Base-by-base conservation (phyloP, 2,329 filamentous ascomycete genomes). In the Fusarium pininemorale region DNA sequence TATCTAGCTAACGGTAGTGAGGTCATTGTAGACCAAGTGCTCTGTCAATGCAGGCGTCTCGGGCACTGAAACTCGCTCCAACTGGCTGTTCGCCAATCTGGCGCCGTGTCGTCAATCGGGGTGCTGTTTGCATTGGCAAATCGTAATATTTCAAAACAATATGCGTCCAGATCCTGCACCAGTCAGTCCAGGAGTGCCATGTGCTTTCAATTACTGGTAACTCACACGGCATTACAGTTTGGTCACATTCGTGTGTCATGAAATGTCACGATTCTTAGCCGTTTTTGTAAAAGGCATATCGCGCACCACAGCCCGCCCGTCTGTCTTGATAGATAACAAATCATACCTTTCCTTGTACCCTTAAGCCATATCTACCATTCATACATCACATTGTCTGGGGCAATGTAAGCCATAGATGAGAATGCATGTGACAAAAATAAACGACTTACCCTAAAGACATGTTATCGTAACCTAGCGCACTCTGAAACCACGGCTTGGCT, bases 191-290 rank as follows among this genome's bases (percentile, higher is more conserved):
- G 6, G 14, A 35, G 32, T 35, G 32, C 32, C 15, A 1, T 15
- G 6, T 35, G 32, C 32, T 35, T 32, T 5, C 12, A 32, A 12
- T 12, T 32, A 32, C 30, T 32, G 13, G 12, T 32, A 5, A 32
- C 5, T 6, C 12, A 13, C 5, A 32, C 12, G 12, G 30, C 12
- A 13, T 2, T 2, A 13, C 30, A 32, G 12, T 6, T 18, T 5
- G 15, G 35, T 12, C 10, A 4, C 4, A 20, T 39, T 6, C 5
- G 7, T 12, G 11, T 20, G 12, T 22, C 38, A 41, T 14, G 1
- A 3, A 14, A 5, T 7, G 12, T 14, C 12, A 7, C 6, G 20
- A 41, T 41, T 20, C 20, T 5, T 20, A 41, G 20, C 20, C 22
- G 20, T 13, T 41, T 13, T 22, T 14, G 10, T 14, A 0, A 22